Evolutionary conservation across 805 yeast genomes (phyloP).

Genomic region (Ogataea chonburiensis): DNA sequence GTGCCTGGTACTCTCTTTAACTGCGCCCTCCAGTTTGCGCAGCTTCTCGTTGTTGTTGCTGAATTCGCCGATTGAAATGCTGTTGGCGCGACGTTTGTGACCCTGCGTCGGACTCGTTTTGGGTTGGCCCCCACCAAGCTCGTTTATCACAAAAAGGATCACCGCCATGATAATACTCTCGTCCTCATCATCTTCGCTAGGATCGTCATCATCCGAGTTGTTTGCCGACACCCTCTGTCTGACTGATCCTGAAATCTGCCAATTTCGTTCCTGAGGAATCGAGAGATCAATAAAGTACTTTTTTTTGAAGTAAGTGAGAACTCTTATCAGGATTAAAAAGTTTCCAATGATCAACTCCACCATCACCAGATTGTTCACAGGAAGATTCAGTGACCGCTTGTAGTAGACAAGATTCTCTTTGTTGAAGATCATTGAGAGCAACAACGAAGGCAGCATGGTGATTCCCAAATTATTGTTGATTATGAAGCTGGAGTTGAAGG

Average conservation of each 20-base stretch:
- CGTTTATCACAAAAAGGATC: constrained; percentile 29
- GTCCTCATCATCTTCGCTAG: constrained; percentile 22
- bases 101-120: constrained; percentile 3
- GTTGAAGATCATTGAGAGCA: constrained; percentile 33
- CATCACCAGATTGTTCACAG: constrained; percentile 34
- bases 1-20: constrained; percentile 12
- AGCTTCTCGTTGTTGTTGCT: constrained; percentile 30
- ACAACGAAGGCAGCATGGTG: constrained; percentile 48
- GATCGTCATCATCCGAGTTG: constrained; percentile 20
- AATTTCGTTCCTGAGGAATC: constrained; percentile 22
- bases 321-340: constrained; percentile 44
- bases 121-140: constrained; percentile 26
- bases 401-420: constrained; percentile 30
- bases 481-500: constrained; percentile 27
- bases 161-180: constrained; percentile 32
- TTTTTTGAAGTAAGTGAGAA: constrained; percentile 36
- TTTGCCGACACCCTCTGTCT: constrained; percentile 3
- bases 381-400: constrained; percentile 32
- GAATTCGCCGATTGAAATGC: constrained; percentile 30
- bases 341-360: constrained; percentile 44
- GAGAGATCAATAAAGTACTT: constrained; percentile 27
- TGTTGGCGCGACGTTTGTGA: constrained; percentile 22
- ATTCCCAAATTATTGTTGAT: constrained; percentile 54
- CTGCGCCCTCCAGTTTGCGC: constrained; percentile 14
- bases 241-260: constrained; percentile 15